phyloP scores from a whole-genome alignment of 805 yeast species.

The Metschnikowia henanensis region DNA sequence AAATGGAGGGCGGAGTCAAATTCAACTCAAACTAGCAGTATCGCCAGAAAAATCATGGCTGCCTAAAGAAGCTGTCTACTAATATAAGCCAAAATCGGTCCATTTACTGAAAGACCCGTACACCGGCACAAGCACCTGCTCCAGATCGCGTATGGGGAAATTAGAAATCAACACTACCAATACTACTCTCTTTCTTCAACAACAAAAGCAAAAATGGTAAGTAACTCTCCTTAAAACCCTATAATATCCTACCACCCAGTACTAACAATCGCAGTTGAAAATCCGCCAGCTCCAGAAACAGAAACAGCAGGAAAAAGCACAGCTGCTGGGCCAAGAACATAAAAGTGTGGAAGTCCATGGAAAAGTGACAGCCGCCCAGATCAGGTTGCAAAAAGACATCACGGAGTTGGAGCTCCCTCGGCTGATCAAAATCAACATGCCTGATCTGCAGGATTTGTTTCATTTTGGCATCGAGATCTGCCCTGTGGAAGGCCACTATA shows the following conservation, averaged over 20 bases:
- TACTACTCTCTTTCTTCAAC: background rate
- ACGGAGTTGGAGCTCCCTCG: conserved; percentile 66
- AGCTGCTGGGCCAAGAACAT: background rate
- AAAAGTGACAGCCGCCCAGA: conserved; percentile 56
- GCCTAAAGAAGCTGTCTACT: no score
- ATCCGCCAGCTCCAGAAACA: conserved; percentile 27
- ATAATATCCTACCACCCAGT: background rate
- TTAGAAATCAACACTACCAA: no score
- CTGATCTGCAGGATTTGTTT: conserved; percentile 58
- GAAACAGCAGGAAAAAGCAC: conserved; percentile 16
- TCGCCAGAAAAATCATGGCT: no score
- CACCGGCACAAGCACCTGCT: no score
- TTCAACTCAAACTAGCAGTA: no score
- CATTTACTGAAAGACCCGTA: no score
- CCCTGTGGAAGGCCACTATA: conserved; percentile 76
- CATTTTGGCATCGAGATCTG: conserved; percentile 54
- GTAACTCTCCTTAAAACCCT: background rate
- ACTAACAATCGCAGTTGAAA: conserved; percentile 18
- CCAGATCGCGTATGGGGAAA: no score
- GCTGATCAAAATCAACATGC: conserved; percentile 51
- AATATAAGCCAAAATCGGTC: no score
- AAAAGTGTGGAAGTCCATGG: conserved; percentile 7
- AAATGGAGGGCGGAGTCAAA: no score
- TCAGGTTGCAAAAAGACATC: conserved; percentile 74
- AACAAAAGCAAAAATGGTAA: background rate